These are phyloP conservation scores for Cichorium intybus DNA, from an alignment of 140 eudicot genomes.

Conservation along the genomic window DNA sequence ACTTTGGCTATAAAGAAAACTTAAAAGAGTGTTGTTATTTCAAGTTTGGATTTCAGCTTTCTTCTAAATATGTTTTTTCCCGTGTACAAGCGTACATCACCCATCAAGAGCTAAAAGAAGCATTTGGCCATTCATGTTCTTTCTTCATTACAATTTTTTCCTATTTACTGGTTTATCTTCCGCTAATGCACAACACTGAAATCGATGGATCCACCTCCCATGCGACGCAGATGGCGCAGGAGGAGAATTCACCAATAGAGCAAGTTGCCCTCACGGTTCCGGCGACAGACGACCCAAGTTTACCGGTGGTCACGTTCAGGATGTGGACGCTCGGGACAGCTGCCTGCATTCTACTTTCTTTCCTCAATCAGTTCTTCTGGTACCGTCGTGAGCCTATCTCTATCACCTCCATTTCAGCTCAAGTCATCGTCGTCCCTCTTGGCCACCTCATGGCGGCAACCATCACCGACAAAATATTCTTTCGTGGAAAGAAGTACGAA, in stretches of 20 bases:
- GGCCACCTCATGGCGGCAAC: slow-evolving; percentile 87
- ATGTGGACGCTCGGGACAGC: slow-evolving; percentile 64
- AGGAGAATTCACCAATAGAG: slow-evolving; percentile 69
- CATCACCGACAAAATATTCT: slow-evolving; percentile 52
- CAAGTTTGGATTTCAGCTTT: too few species aligned
- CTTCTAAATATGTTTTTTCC: too few species aligned
- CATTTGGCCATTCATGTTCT: too few species aligned
- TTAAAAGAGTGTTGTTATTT: too few species aligned
- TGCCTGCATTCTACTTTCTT: slow-evolving; percentile 63
- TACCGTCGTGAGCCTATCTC: slow-evolving; percentile 79
- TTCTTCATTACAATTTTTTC: too few species aligned
- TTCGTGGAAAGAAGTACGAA: slow-evolving; percentile 45
- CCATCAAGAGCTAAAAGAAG: too few species aligned
- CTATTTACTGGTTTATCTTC: too few species aligned
- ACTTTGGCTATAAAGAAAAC: too few species aligned
- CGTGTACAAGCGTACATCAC: too few species aligned
- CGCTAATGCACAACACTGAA: neutral
- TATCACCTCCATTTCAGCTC: slow-evolving; percentile 77
- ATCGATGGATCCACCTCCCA: too few species aligned
- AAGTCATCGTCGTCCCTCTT: slow-evolving; percentile 90
- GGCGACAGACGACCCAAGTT: slow-evolving; percentile 49
- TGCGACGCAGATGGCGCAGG: slow-evolving; percentile 24
- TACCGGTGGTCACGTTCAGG: slow-evolving; percentile 70
- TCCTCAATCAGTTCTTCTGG: slow-evolving; percentile 89
- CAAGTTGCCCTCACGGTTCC: slow-evolving; percentile 88